These are phyloP conservation scores for Starmera pachycereana DNA, from an alignment of 805 yeast genomes.

Conservation along the genomic window DNA sequence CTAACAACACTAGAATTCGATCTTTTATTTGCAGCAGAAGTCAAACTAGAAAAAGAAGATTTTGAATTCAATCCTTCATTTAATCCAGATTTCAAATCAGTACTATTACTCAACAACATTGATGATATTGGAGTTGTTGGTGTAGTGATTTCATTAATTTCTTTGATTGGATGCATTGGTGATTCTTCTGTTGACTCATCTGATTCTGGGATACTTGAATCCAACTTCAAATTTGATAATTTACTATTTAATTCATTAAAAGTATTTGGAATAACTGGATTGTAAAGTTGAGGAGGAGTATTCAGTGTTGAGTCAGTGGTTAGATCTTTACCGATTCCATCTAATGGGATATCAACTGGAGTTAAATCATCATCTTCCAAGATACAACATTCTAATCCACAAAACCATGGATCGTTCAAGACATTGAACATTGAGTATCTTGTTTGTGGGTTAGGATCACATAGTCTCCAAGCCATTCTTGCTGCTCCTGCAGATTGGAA, in stretches of 20 bases:
- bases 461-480: slow-evolving; percentile 63
- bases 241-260: too few species aligned
- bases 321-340: slow-evolving; percentile 7
- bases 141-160: too few species aligned
- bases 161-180: too few species aligned
- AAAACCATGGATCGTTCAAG: slow-evolving; percentile 58
- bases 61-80: slow-evolving; percentile 3
- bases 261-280: background rate
- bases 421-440: slow-evolving; percentile 46
- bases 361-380: slow-evolving; percentile 26
- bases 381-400: slow-evolving; percentile 45
- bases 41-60: slow-evolving; percentile 11
- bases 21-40: slow-evolving; percentile 6
- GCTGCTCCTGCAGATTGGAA: slow-evolving; percentile 51
- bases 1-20: slow-evolving; percentile 1
- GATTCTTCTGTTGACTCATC: too few species aligned
- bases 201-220: too few species aligned
- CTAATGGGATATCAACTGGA: slow-evolving; percentile 3
- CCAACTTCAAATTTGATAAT: too few species aligned
- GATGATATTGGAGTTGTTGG: background rate
- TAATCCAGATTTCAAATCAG: too few species aligned
- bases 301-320: slow-evolving; percentile 1
- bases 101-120: background rate
- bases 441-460: slow-evolving; percentile 48
- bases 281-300: background rate